Conservation (phyloP, 78 protist genomes). For the Dictyostelium intermedium region DNA sequence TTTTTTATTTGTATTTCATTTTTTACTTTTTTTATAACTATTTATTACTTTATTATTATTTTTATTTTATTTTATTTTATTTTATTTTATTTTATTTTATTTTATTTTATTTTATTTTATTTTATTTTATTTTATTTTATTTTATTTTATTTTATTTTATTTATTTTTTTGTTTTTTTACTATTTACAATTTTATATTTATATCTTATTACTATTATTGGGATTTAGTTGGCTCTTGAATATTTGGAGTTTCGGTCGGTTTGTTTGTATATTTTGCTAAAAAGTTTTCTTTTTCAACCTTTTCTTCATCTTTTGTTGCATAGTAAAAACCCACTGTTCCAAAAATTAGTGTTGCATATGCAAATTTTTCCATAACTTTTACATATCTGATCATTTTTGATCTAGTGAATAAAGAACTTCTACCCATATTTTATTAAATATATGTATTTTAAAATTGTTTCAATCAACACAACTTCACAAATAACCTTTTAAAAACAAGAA, state of each 20-base stretch:
- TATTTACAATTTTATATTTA: background rate
- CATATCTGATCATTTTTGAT: slow-evolving; percentile 30
- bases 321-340: background rate
- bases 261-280: background rate
- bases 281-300: background rate
- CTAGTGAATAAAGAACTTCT: slow-evolving; percentile 26
- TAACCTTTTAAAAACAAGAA: no score
- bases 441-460: background rate
- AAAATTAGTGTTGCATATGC: background rate
- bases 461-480: no score
- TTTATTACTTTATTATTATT: no score
- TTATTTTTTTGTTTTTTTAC: background rate
- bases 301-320: background rate
- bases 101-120: background rate
- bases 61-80: no score
- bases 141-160: background rate
- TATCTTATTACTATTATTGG: background rate
- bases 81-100: background rate
- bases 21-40: no score
- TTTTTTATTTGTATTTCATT: no score
- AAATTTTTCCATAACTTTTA: background rate
- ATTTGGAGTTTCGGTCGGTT: background rate
- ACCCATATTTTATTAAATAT: slow-evolving; percentile 4
- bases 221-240: background rate
- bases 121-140: background rate